Evolutionary conservation across 345 rosid species (phyloP).

Genomic region (Eucalyptus polyanthemos): DNA sequence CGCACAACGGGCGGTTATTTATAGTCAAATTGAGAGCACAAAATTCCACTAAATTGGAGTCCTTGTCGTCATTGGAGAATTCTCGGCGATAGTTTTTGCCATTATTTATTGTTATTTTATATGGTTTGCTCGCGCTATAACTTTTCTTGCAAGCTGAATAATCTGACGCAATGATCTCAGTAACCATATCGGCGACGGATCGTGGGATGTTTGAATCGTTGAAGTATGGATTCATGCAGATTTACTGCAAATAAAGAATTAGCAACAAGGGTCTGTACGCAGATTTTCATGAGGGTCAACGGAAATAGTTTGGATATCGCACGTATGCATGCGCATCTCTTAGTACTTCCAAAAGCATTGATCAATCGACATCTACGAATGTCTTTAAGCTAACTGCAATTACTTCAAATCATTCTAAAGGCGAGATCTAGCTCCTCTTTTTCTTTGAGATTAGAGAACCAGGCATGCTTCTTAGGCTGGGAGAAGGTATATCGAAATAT

Average conservation of each 20-base stretch:
- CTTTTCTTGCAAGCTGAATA: not conserved
- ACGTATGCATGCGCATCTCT: not conserved
- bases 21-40: not conserved
- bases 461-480: not conserved
- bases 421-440: not conserved
- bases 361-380: not conserved
- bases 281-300: not conserved
- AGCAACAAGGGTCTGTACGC: not conserved
- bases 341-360: not conserved
- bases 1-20: not conserved
- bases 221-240: not conserved
- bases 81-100: not conserved
- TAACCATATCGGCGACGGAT: not conserved
- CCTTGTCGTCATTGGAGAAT: not conserved
- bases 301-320: not conserved
- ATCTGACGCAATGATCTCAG: not conserved
- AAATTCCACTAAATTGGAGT: not conserved
- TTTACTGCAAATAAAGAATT: not conserved
- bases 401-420: not conserved
- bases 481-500: not conserved
- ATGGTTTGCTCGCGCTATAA: not conserved
- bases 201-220: not conserved
- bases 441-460: not conserved
- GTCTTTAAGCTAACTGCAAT: not conserved
- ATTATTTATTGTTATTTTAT: not conserved